A percentile compares a stretch with the other conserved stretches of the same genome.
Conservation (phyloP, 257 asterid genomes). For the Handroanthus guayacan region DNA sequence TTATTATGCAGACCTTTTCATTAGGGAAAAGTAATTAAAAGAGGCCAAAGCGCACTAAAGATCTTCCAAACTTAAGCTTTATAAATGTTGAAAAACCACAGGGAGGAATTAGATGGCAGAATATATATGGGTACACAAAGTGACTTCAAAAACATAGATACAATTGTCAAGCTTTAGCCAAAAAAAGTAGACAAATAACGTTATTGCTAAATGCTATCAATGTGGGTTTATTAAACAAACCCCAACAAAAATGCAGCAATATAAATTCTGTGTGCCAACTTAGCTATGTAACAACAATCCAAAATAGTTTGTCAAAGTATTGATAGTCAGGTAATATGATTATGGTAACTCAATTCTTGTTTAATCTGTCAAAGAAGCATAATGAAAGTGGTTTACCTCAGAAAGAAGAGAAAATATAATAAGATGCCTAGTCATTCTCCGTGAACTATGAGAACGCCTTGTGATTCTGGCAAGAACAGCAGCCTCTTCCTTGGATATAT, state of each 20-base stretch:
- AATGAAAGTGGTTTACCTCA: slow-evolving; percentile 61
- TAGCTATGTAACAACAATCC: neutral
- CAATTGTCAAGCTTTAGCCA: neutral
- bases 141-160: neutral
- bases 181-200: neutral
- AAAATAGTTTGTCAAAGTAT: neutral
- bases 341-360: neutral
- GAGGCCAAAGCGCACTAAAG: neutral
- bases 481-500: slow-evolving; percentile 91
- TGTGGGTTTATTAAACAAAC: neutral
- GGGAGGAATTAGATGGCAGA: neutral
- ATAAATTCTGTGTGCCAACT: neutral
- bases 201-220: neutral
- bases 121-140: neutral
- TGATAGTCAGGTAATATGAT: neutral
- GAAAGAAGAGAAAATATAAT: slow-evolving; percentile 64
- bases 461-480: slow-evolving; percentile 67
- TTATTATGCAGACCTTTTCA: neutral
- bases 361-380: neutral
- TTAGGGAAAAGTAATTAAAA: neutral
- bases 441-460: slow-evolving; percentile 69
- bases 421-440: slow-evolving; percentile 64
- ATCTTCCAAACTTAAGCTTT: neutral
- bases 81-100: neutral
- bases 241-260: neutral